These are phyloP conservation scores for Podaxis sp. DNA, from an alignment of 768 basidiomycete species.

Conservation along the genomic window DNA sequence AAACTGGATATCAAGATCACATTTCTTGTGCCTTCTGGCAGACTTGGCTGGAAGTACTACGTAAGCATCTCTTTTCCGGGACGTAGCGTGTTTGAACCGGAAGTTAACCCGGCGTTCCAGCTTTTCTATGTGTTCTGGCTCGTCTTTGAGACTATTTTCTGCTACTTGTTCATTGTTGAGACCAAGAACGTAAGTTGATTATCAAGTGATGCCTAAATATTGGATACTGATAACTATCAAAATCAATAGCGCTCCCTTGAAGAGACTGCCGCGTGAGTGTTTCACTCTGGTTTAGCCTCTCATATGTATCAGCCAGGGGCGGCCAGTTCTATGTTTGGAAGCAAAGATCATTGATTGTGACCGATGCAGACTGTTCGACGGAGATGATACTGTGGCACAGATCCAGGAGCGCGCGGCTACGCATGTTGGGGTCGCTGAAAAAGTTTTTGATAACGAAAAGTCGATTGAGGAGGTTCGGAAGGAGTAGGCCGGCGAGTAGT, in stretches of 20 bases:
- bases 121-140: slow-evolving; percentile 54
- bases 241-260: slow-evolving; percentile 44
- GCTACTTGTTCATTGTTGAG: slow-evolving; percentile 52
- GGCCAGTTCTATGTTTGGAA: neutral
- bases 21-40: slow-evolving; percentile 40
- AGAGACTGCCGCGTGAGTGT: slow-evolving; percentile 49
- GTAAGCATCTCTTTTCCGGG: slow-evolving; percentile 22
- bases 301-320: too few species aligned
- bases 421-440: slow-evolving; percentile 17
- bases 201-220: neutral
- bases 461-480: slow-evolving; percentile 16
- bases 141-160: slow-evolving; percentile 45
- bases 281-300: neutral
- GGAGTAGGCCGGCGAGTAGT: neutral
- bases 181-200: slow-evolving; percentile 34
- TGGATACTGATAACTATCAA: neutral
- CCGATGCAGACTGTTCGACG: slow-evolving; percentile 45
- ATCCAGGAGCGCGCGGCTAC: slow-evolving; percentile 26
- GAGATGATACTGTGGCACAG: slow-evolving; percentile 38
- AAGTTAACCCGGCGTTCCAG: slow-evolving; percentile 6
- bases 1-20: neutral
- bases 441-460: slow-evolving; percentile 12
- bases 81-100: neutral
- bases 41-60: slow-evolving; percentile 63
- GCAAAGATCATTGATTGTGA: neutral